phyloP scores from a whole-genome alignment of 805 yeast genomes.

The Saccharomycopsis babjevae region DNA sequence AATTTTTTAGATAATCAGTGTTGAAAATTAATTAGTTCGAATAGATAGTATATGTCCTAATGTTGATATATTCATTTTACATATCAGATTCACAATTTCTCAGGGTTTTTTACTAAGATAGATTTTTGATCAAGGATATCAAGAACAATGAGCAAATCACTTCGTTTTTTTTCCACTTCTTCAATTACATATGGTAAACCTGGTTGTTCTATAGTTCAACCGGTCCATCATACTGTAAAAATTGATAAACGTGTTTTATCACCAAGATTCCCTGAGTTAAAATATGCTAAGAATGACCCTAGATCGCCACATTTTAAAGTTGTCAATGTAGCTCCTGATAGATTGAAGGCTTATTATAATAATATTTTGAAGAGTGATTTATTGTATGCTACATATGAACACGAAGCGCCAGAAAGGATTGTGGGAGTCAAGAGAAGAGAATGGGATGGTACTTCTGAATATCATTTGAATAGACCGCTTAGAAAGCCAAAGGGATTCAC shows the following conservation, averaged over 20 bases:
- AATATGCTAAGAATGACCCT: conserved; percentile 61
- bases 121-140: not conserved
- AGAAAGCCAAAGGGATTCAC: conserved; percentile 68
- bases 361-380: conserved; percentile 71
- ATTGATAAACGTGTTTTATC: conserved; percentile 66
- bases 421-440: conserved; percentile 65
- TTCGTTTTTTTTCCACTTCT: conserved; percentile 22
- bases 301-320: conserved; percentile 75
- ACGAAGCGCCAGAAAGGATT: conserved; percentile 38
- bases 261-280: conserved; percentile 61
- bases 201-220: conserved; percentile 68
- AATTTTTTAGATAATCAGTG: not conserved
- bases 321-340: conserved; percentile 61
- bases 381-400: conserved; percentile 65
- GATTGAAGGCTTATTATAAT: conserved; percentile 66
- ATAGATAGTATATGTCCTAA: too few relatives aligned
- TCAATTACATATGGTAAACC: conserved; percentile 33
- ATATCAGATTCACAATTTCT: too few relatives aligned
- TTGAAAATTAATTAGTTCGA: too few relatives aligned
- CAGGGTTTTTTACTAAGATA: not conserved
- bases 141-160: not conserved
- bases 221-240: conserved; percentile 83
- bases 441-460: conserved; percentile 86
- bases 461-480: conserved; percentile 72
- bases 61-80: too few relatives aligned